A percentile compares a stretch with the other conserved stretches of the same genome.
phyloP scores from a whole-genome alignment of 2,329 filamentous ascomycete species.

The Uncinocarpus reesii region DNA sequence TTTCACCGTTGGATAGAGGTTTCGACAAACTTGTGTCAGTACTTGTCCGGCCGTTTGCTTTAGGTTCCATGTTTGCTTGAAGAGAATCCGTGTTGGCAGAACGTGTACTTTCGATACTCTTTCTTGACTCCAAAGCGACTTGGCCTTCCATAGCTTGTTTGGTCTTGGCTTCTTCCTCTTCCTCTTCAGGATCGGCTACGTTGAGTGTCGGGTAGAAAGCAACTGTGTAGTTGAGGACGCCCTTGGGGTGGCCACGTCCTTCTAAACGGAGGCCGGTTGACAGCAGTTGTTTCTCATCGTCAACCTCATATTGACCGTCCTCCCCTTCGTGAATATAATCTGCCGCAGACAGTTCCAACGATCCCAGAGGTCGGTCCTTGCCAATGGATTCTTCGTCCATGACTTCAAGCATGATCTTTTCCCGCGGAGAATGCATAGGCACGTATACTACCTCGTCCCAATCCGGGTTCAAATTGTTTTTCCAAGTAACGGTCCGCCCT shows the following conservation, averaged over 20 bases:
- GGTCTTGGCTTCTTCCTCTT: constrained; percentile 35
- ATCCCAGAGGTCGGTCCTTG: constrained; percentile 78
- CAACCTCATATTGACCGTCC: constrained; percentile 66
- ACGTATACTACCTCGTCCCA: constrained; percentile 96
- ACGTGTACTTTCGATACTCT: constrained; percentile 14
- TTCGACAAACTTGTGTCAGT: constrained; percentile 30
- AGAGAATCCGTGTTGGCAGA: background rate
- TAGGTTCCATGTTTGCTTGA: constrained; percentile 8
- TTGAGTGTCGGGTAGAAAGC: constrained; percentile 87
- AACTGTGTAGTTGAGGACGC: constrained; percentile 67
- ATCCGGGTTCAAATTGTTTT: constrained; percentile 88
- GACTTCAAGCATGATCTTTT: constrained; percentile 79
- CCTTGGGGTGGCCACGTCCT: constrained; percentile 64
- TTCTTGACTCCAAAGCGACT: constrained; percentile 16
- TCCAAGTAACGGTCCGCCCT: constrained; percentile 84
- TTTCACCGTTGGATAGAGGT: constrained; percentile 33
- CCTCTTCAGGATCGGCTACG: constrained; percentile 72
- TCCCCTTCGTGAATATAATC: constrained; percentile 73
- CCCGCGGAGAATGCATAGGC: constrained; percentile 72
- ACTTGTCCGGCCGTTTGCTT: constrained; percentile 24
- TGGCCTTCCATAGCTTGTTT: constrained; percentile 22
- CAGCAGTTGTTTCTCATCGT: constrained; percentile 62
- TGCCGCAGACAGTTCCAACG: constrained; percentile 62
- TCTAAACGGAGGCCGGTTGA: constrained; percentile 63
- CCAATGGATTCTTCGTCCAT: constrained; percentile 94